These are phyloP conservation scores for Auxenochlorella pyrenoidosa DNA, from an alignment of 139 green algal species.

Conservation along the genomic window DNA sequence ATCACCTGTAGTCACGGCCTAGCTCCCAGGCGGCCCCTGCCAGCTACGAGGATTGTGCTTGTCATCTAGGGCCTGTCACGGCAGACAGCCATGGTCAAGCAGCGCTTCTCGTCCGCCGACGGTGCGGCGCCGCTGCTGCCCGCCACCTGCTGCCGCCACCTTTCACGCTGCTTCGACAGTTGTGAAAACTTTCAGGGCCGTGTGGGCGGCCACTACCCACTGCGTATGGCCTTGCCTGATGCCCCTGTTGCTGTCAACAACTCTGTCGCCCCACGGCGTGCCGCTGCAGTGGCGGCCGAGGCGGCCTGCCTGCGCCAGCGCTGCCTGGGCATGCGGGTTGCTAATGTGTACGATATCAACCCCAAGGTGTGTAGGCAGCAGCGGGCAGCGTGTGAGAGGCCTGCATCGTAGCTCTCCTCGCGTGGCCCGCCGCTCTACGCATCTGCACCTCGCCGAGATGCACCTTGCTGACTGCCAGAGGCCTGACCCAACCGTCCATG, in stretches of 20 bases:
- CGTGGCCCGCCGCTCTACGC: no score
- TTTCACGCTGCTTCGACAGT: neutral
- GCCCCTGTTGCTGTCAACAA: neutral
- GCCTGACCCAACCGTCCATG: neutral
- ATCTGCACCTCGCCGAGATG: no score
- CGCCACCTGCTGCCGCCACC: no score
- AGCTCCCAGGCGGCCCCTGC: no score
- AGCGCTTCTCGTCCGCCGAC: constrained; percentile 20
- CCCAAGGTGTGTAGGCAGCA: constrained; percentile 69
- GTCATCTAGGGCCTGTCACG: no score
- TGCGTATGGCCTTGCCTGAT: no score
- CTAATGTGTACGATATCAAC: constrained; percentile 97
- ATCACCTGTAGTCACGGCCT: no score
- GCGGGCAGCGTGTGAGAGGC: neutral
- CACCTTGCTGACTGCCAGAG: no score
- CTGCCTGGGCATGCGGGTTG: constrained; percentile 87
- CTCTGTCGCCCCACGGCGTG: neutral
- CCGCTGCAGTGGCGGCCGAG: constrained; percentile 91
- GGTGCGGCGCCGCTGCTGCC: neutral
- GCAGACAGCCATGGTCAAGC: neutral
- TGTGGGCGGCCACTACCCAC: no score
- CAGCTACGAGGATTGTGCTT: no score
- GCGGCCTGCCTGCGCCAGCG: constrained; percentile 81
- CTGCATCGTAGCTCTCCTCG: neutral
- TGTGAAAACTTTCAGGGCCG: no score